Conservation (phyloP, 495 filamentous ascomycete genomes). For the Hypoxylon fuscum region DNA sequence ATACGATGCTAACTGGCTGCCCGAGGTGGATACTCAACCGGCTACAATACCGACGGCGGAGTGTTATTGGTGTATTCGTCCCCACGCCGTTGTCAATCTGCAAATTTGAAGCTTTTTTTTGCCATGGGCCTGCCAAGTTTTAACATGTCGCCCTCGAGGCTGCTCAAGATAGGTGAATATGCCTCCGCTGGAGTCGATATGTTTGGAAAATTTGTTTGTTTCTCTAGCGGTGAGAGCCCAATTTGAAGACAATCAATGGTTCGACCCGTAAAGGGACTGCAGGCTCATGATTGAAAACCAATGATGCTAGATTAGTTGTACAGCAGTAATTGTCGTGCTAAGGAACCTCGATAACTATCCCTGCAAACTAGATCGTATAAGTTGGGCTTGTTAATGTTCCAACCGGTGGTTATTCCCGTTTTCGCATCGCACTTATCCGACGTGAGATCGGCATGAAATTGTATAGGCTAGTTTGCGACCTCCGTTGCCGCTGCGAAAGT, state of each 20-base stretch:
- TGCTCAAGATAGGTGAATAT: slow-evolving; percentile 6
- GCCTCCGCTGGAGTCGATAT: not conserved
- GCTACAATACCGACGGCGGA: slow-evolving; percentile 23
- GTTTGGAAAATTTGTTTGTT: not conserved
- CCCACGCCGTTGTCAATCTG: slow-evolving; percentile 17
- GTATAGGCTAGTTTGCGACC: slow-evolving; percentile 18
- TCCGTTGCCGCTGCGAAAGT: slow-evolving; percentile 42
- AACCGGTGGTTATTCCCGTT: slow-evolving; percentile 37
- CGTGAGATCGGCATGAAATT: slow-evolving; percentile 32
- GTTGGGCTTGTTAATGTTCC: not conserved
- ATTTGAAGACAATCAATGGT: slow-evolving; percentile 6
- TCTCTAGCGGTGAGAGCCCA: slow-evolving; percentile 33
- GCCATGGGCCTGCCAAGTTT: slow-evolving; percentile 1
- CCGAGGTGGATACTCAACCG: slow-evolving; percentile 32
- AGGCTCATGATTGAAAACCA: slow-evolving; percentile 11
- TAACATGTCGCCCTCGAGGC: not conserved
- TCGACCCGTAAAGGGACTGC: slow-evolving; percentile 7
- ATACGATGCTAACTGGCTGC: slow-evolving; percentile 27
- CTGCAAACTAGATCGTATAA: not conserved
- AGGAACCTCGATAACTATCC: slow-evolving; percentile 23
- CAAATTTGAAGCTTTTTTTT: slow-evolving; percentile 26
- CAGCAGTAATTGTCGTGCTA: not conserved
- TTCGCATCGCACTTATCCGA: slow-evolving; percentile 18
- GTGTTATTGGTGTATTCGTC: slow-evolving; percentile 24
- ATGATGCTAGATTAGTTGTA: slow-evolving; percentile 9